Evolutionary conservation across 805 yeast genomes (phyloP), one percentile per base, ranked within the genome.

Genomic region (Hanseniaspora valbyensis): DNA sequence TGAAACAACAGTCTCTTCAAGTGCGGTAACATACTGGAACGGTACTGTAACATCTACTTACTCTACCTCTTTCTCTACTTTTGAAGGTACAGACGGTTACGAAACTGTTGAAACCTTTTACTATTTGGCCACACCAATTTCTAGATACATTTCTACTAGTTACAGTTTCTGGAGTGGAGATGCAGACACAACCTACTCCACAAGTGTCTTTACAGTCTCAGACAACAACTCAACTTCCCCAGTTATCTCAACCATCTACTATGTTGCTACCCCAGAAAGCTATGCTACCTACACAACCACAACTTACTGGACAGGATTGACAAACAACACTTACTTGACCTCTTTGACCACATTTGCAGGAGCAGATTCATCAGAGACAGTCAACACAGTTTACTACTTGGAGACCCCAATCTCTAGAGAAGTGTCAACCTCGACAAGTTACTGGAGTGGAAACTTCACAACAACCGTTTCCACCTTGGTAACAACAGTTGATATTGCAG

Each of bases 201-300:
- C 43, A 12, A 28, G 14, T 25, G 33, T 29, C 22, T 24, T n/a
- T 4, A 44, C 45, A 1, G 2, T 38, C 1, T 30, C 43, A 4
- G 29, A 29, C 8, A 14, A 36, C 10, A 14, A 13, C 16, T 6
- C 37, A 32, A 13, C 29, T 9, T 38, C 29, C 8, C 34, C 40
- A 25, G 26, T 26, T 7, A 40, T 34, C 16, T 39, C 42, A 22
- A 55, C 55, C 2, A 40, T 55, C 36, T 55, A 54, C 50, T 44
- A 45, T 39, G 57, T 56, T 19, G 54, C 50, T 24, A 55, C 57
- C 12, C 58, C 57, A 30, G 46, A 49, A 28, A 38, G 14, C 10
- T 25, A 34, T 26, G 21, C 28, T 13, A 16, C 40, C 8, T 10
- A 10, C 16, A 40, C 32, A 8, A 13, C 6, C 3, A 16, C 43